Conservation (phyloP, 345 rosid genomes). For the Barbarea vulgaris region DNA sequence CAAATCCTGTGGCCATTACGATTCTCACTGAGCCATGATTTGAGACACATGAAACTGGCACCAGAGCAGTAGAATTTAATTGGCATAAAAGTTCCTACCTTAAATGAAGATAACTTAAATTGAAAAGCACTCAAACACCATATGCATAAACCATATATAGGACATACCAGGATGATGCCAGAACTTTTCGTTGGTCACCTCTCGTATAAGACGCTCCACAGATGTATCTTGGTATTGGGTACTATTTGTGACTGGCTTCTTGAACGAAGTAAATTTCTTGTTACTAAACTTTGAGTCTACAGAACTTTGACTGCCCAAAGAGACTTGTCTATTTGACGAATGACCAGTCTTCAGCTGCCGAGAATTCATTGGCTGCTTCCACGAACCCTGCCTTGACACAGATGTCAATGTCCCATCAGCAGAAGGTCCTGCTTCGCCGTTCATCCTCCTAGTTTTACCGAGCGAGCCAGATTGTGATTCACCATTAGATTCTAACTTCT, state of each 20-base stretch:
- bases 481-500: conserved; percentile 68
- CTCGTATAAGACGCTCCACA: conserved; percentile 98
- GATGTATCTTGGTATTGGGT: conserved; percentile 86
- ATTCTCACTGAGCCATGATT: conserved; percentile 45
- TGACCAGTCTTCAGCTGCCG: conserved; percentile 59
- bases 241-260: conserved; percentile 52
- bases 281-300: conserved; percentile 68
- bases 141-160: conserved; percentile 12
- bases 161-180: conserved; percentile 71
- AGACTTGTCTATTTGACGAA: conserved; percentile 60
- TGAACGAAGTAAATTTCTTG: conserved; percentile 68
- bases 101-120: conserved; percentile 34
- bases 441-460: conserved; percentile 63
- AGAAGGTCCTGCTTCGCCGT: conserved; percentile 58
- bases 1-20: conserved; percentile 44
- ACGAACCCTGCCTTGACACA: conserved; percentile 73
- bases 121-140: conserved; percentile 36
- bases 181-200: conserved; percentile 90
- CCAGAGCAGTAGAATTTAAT: conserved; percentile 40
- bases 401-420: conserved; percentile 54
- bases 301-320: conserved; percentile 56
- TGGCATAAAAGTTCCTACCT: conserved; percentile 43
- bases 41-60: conserved; percentile 42
- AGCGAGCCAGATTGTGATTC: conserved; percentile 55
- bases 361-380: conserved; percentile 71